Evolutionary conservation across 768 basidiomycete species (phyloP), one percentile per base, ranked within the genome.

Genomic region (Naganishia kalamii): DNA sequence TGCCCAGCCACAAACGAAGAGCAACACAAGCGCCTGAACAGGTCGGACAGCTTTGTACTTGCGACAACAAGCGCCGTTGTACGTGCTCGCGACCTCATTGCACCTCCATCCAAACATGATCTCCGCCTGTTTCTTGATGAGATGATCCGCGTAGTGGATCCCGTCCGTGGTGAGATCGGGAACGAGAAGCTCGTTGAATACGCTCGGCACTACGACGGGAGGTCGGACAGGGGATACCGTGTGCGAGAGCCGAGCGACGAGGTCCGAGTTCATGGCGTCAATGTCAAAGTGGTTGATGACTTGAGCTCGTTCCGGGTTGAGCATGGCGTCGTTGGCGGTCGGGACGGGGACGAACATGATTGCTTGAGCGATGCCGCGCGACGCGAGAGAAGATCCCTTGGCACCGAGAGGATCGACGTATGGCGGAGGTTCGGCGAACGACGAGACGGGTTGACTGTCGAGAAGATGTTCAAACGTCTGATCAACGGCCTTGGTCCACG

Each of bases 261-360:
- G 81, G 74, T 89, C 87, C 2, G 88, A 86, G 76, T 96, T 94
- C 90, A 96, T 92, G 43, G 88, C 88, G 70, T 90, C 87, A 62
- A 93, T 87, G 71, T 92, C 89, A 15, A 87, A 83, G 27, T 85
- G 81, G 63, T 84, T 84, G 81, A 96, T 88, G 11, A 86, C 87
- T 29, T 80, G 72, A 6, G 85, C 84, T 61, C 90, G 83, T 30
- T 86, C 85, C 2, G 80, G 75, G 0, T 85, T 83, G 29, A 96
- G 79, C 72, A 87, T 88, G 13, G 83, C 82, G 40, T 83, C 69
- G n/a, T 88, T 80, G 13, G 89, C 81, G 47, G 86, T 83, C 70
- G 88, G 85, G 23, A 93, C 84, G 4, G 92, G 92, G 21, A 93
- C 81, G 50, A 93, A 80, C 25, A 92, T 83, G 44, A 92, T 80